These are phyloP conservation scores for Cladophialophora yegresii DNA, from an alignment of 2,329 filamentous ascomycete genomes.

Conservation along the genomic window DNA sequence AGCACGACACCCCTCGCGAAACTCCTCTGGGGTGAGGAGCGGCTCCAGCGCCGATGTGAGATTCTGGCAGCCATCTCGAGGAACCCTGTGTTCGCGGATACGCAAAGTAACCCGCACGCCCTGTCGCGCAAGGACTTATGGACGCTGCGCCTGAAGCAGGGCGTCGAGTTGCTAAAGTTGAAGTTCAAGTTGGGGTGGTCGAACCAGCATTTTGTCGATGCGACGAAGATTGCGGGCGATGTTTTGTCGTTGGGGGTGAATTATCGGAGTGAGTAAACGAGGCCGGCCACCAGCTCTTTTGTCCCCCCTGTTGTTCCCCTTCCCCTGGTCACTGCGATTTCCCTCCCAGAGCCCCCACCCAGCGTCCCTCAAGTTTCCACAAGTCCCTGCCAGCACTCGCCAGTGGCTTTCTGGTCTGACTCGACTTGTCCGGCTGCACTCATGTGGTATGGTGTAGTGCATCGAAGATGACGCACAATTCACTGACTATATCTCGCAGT, in stretches of 20 bases:
- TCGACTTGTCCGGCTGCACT: too few species aligned
- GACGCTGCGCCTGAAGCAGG: constrained; percentile 18
- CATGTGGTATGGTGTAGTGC: too few species aligned
- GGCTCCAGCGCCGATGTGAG: constrained; percentile 7
- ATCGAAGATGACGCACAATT: background rate
- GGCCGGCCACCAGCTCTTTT: too few species aligned
- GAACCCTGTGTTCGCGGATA: constrained; percentile 8
- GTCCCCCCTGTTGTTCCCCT: too few species aligned
- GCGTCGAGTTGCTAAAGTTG: constrained; percentile 15
- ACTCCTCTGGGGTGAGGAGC: constrained; percentile 16
- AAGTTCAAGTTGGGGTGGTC: constrained; percentile 22
- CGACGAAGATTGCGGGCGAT: constrained; percentile 9
- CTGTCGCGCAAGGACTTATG: constrained; percentile 24
- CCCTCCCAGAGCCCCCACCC: too few species aligned
- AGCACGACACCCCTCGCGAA: constrained; percentile 4
- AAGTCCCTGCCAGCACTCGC: background rate
- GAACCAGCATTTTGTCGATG: constrained; percentile 19
- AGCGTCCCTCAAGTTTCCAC: background rate
- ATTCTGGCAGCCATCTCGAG: constrained; percentile 3
- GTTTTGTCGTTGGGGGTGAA: constrained; percentile 4
- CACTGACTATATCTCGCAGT: constrained; percentile 12
- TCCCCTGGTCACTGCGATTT: too few species aligned
- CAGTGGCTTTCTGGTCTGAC: too few species aligned
- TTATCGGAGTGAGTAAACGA: constrained; percentile 18
- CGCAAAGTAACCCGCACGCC: constrained; percentile 4